Base-by-base conservation (phyloP, 345 rosid genomes). In the Euphorbia tirucalli region DNA sequence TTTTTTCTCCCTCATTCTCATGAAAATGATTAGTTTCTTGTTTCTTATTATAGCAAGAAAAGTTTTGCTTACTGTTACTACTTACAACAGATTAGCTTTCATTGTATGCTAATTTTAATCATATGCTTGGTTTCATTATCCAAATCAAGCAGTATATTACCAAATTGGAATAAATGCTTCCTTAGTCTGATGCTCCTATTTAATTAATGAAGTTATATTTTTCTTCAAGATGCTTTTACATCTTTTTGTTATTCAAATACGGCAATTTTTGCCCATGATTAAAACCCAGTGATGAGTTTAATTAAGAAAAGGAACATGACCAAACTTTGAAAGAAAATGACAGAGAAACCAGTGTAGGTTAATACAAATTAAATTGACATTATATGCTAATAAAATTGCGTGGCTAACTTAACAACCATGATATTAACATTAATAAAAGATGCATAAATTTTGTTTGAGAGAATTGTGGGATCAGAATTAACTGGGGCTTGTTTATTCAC, bases 271-370 rank as follows among this genome's bases (percentile, higher is more conserved):
- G n/a, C n/a, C n/a, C n/a, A n/a, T n/a, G n/a, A n/a, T n/a, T n/a
- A n/a, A n/a, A n/a, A n/a, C n/a, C n/a, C n/a, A 28, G 61, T 43
- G 43, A 11, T 19, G 64, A 18, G 39, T 70, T 11, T 18, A 16
- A 68, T n/a, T n/a, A n/a, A n/a, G n/a, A 27, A 1, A 52, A 50
- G 46, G 48, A n/a, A 31, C 68, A 60, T 54, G 55, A 62, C 71
- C 71, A 61, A 77, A 75, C 80, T 41, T 59, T 77, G 67, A 72
- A 63, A 63, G 82, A 80, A 72, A 80, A 50, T 21, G 80, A 80
- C 50, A 73, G 72, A 44, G 27, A 70, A 77, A 66, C 80, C 48
- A 49, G 66, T 62, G 46, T 48, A 19, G 19, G 43, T 19, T 62
- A 18, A 25, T n/a, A 41, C n/a, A n/a, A n/a, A n/a, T n/a, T n/a